Evolutionary conservation across 2,329 filamentous ascomycete species (phyloP), one percentile per base, ranked within the genome.

Genomic region (Fonsecaea monophora): DNA sequence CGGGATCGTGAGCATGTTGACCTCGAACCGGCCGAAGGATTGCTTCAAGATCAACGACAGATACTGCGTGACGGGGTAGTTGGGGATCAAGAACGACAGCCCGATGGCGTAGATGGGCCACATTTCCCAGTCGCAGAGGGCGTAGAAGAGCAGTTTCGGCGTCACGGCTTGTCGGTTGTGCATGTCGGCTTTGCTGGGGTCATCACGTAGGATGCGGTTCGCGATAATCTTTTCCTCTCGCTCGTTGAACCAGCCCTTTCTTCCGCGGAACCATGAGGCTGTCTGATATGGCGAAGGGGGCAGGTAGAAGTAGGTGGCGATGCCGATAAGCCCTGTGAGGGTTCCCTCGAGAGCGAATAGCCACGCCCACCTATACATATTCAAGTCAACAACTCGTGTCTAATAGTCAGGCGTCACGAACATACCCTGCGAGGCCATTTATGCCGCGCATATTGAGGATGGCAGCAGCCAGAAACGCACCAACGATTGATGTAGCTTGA

Each of bases 151-250:
- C 71, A 84, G 81, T 15, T 67, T 73, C 1, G 78, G 72, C 0
- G 78, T 81, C 1, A 87, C 74, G 0, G 81, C 82, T 50, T 50
- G 45, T 50, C 45, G 18, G 10, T 50, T 50, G 45, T 50, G 45
- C 45, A 50, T 50, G 64, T 81, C 81, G 21, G 84, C 83, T 71
- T 87, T 87, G 13, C 34, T 56, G 37, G 68, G 67, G 21, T 70
- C 67, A 30, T 68, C 67, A 48, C 67, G 60, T 15, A 68, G 30
- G 18, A 71, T 45, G 13, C 67, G 55, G 72, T 90, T 91, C 37
- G 89, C 83, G 82, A 91, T 86, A 68, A 91, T 90, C 32, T 84
- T 82, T 71, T 91, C 89, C 74, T 91, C 86, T 0, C 83, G 80
- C 72, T 88, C 87, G 1, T 79, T 85, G 74, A 89, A 89, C 88